These are phyloP conservation scores for Globisporangium carolinianum DNA, from an alignment of 352 stramenopile species.

Conservation along the genomic window DNA sequence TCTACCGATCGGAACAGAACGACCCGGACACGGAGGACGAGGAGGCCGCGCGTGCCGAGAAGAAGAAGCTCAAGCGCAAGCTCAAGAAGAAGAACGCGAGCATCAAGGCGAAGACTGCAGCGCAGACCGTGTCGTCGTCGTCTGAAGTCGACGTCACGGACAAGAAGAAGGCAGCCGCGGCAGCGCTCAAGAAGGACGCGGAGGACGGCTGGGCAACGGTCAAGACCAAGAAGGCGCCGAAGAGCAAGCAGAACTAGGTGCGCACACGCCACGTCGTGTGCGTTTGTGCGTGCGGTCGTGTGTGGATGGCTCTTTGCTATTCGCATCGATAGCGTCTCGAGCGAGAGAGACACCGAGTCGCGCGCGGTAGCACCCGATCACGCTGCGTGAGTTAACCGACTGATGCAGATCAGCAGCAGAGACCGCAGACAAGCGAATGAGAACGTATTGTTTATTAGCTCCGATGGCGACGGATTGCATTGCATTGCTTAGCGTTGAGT, in stretches of 20 bases:
- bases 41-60: constrained; percentile 64
- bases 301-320: neutral
- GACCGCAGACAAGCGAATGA: constrained; percentile 1
- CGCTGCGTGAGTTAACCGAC: neutral
- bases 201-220: constrained; percentile 82
- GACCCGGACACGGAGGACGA: constrained; percentile 80
- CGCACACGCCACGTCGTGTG: neutral
- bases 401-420: neutral
- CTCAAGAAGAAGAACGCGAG: constrained; percentile 78
- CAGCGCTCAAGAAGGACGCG: constrained; percentile 44
- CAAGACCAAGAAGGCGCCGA: constrained; percentile 50
- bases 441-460: constrained; percentile 13
- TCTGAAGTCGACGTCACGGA: constrained; percentile 33
- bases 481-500: too few relatives aligned
- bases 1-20: constrained; percentile 19
- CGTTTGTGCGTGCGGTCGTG: neutral
- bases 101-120: constrained; percentile 34
- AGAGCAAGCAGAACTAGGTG: constrained; percentile 56
- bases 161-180: constrained; percentile 35
- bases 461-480: too few relatives aligned
- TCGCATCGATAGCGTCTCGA: neutral
- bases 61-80: constrained; percentile 77
- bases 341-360: neutral
- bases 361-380: neutral
- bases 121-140: constrained; percentile 16